Evolutionary conservation across 2,329 filamentous ascomycete species (phyloP).

Genomic region (Phialophora verrucosa): DNA sequence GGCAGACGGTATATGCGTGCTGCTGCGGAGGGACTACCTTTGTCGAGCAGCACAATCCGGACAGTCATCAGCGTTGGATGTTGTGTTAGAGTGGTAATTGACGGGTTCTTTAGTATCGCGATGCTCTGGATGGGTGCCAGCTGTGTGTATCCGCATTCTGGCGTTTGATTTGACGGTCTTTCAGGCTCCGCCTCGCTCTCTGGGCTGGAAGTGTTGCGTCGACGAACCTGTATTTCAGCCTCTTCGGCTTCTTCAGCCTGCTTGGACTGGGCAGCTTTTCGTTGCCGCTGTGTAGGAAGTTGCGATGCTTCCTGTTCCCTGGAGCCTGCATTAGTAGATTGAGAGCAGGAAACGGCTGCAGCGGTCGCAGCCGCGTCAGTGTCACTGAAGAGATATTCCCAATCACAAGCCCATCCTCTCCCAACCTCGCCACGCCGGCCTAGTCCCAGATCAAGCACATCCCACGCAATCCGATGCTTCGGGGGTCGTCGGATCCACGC

Average conservation of each 20-base stretch:
- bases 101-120: constrained; percentile 43
- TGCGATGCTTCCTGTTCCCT: not conserved
- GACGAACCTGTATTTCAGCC: constrained; percentile 15
- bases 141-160: constrained; percentile 47
- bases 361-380: not conserved
- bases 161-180: not conserved
- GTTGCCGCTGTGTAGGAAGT: constrained; percentile 34
- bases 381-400: constrained; percentile 67
- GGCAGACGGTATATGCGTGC: constrained; percentile 89
- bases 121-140: constrained; percentile 49
- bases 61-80: constrained; percentile 62
- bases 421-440: constrained; percentile 82
- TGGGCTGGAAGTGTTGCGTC: constrained; percentile 31
- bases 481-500: constrained; percentile 80
- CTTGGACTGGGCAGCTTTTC: constrained; percentile 35
- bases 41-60: constrained; percentile 68
- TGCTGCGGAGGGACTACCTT: constrained; percentile 72
- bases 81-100: constrained; percentile 34
- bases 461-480: constrained; percentile 78
- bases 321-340: not conserved
- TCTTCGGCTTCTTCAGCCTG: constrained; percentile 24
- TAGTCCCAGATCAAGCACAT: constrained; percentile 73
- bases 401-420: constrained; percentile 81
- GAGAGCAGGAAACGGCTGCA: not conserved
- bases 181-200: constrained; percentile 31